Evolutionary conservation across 495 filamentous ascomycete genomes (phyloP).

Genomic region (Margaritispora aquatica): DNA sequence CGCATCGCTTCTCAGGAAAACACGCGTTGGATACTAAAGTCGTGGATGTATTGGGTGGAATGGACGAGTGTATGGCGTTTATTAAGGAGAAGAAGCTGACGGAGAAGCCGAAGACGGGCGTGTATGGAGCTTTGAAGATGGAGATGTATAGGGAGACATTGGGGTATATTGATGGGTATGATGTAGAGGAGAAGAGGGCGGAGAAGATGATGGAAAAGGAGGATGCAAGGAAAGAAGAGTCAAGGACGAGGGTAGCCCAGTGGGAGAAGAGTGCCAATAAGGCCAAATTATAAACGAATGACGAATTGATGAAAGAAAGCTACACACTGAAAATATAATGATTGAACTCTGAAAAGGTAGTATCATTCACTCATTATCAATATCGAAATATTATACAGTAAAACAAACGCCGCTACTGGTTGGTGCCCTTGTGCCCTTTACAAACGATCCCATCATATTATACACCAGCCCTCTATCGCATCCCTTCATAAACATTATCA

Average conservation of each 20-base stretch:
- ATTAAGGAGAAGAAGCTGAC: slow-evolving; percentile 48
- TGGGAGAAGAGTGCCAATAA: slow-evolving; percentile 22
- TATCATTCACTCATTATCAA: slow-evolving; percentile 12
- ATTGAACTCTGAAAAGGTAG: background rate
- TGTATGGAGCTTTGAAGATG: slow-evolving; percentile 61
- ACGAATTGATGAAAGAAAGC: no score
- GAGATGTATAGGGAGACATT: slow-evolving; percentile 67
- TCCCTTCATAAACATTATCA: slow-evolving; percentile 4
- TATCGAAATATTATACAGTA: background rate
- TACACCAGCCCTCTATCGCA: background rate
- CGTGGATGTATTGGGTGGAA: slow-evolving; percentile 59
- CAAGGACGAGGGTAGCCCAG: slow-evolving; percentile 38
- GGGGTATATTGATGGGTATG: slow-evolving; percentile 32
- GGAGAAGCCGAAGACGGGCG: slow-evolving; percentile 51
- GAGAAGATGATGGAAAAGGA: slow-evolving; percentile 26
- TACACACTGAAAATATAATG: no score
- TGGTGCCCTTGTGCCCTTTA: no score
- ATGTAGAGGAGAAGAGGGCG: slow-evolving; percentile 30
- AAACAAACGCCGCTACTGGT: slow-evolving; percentile 6
- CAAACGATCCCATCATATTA: slow-evolving; percentile 7
- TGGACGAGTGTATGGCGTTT: slow-evolving; percentile 51
- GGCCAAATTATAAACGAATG: slow-evolving; percentile 18
- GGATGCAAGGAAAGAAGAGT: slow-evolving; percentile 27
- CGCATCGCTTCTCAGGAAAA: slow-evolving; percentile 52
- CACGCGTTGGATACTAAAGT: slow-evolving; percentile 58